Percentiles rank a stretch among this genome's conserved stretches.
phyloP scores from a whole-genome alignment of 164 flowering plant species.

The Sedum album region DNA sequence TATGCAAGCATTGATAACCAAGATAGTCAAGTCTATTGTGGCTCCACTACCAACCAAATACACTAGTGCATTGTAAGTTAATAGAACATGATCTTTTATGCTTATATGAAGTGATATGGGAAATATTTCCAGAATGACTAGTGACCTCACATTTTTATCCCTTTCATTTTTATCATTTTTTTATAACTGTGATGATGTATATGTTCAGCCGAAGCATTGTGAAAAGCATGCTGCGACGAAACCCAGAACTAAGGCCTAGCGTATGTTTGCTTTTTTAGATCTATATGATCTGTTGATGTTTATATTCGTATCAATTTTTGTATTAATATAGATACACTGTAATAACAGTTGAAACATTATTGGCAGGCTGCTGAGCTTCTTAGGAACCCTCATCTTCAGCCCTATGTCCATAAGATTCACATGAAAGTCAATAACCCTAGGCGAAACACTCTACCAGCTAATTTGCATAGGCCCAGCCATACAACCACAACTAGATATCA shows the following conservation, averaged over 20 bases:
- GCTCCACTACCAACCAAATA: conserved; percentile 90
- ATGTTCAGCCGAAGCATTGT: conserved; percentile 77
- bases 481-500: conserved; percentile 43
- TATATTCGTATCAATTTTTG: not conserved
- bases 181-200: not conserved
- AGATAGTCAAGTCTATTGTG: conserved; percentile 92
- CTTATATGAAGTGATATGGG: not conserved
- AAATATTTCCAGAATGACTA: not conserved
- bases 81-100: not conserved
- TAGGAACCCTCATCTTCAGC: conserved; percentile 71
- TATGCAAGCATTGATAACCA: conserved; percentile 92
- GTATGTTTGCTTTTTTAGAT: conserved; percentile 39
- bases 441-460: conserved; percentile 30
- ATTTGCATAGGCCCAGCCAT: conserved; percentile 31
- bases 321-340: no score
- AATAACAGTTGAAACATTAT: not conserved
- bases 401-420: conserved; percentile 60
- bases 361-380: conserved; percentile 94
- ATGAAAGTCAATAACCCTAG: conserved; percentile 54
- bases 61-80: conserved; percentile 83
- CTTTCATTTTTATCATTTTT: conserved; percentile 1
- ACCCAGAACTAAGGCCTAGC: conserved; percentile 91
- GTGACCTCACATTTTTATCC: not conserved
- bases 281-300: not conserved
- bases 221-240: conserved; percentile 95